A percentile compares a stretch with the other conserved stretches of the same genome.
Conservation (phyloP, 495 filamentous ascomycete species). For the Hypoxylon trugodes region DNA sequence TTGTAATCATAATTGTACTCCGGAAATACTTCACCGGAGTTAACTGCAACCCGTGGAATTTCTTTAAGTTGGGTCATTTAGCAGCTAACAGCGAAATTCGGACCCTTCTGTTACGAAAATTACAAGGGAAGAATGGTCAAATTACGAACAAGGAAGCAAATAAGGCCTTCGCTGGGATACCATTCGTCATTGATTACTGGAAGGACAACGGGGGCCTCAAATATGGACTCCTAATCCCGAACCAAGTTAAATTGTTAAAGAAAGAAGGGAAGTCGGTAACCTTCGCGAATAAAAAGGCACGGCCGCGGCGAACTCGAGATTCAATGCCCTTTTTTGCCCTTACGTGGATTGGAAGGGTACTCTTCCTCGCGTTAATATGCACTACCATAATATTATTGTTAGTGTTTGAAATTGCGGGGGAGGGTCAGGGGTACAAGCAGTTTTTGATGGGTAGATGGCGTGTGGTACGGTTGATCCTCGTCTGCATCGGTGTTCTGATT, state of each 20-base stretch:
- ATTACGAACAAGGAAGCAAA: constrained; percentile 17
- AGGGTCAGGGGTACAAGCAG: constrained; percentile 32
- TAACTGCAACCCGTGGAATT: constrained; percentile 44
- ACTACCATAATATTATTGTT: constrained; percentile 32
- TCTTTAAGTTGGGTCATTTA: constrained; percentile 38
- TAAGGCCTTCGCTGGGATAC: constrained; percentile 13
- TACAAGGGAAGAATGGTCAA: constrained; percentile 28
- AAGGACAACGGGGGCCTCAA: constrained; percentile 22
- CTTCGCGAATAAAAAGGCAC: constrained; percentile 10
- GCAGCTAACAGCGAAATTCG: constrained; percentile 37
- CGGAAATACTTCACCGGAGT: constrained; percentile 45
- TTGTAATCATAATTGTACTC: constrained; percentile 28
- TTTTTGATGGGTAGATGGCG: constrained; percentile 43
- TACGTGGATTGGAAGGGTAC: constrained; percentile 34
- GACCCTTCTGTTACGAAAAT: constrained; percentile 20
- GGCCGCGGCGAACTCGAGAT: not conserved
- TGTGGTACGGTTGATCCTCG: constrained; percentile 47
- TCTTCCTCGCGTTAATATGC: constrained; percentile 37
- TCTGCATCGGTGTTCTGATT: constrained; percentile 39
- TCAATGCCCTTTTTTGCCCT: constrained; percentile 43
- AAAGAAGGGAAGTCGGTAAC: constrained; percentile 23
- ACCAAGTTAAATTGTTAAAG: constrained; percentile 19
- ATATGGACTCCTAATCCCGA: constrained; percentile 28
- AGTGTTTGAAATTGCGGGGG: constrained; percentile 39
- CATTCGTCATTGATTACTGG: constrained; percentile 26